phyloP scores from a whole-genome alignment of 768 basidiomycete genomes.

The Dioszegia crocea region DNA sequence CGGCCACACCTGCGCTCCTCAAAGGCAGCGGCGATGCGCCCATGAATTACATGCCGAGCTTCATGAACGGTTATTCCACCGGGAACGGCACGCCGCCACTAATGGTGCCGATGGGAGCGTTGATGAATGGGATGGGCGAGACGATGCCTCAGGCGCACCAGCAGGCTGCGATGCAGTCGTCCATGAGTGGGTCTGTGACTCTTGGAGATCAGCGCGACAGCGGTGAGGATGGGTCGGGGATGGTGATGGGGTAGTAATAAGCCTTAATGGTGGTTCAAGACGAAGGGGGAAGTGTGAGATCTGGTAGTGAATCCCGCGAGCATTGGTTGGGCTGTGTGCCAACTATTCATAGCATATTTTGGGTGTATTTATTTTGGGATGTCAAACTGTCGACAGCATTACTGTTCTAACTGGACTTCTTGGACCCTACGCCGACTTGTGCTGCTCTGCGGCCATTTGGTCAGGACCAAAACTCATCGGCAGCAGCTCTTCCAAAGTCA shows the following conservation, averaged over 20 bases:
- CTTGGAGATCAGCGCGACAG: too few relatives aligned
- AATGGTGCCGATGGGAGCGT: not conserved
- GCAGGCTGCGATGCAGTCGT: not conserved
- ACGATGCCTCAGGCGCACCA: not conserved
- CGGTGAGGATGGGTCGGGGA: not conserved
- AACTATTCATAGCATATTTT: not conserved
- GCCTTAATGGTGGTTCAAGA: too few relatives aligned
- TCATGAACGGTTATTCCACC: not conserved
- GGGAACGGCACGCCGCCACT: not conserved
- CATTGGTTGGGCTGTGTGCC: too few relatives aligned
- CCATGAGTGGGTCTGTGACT: not conserved
- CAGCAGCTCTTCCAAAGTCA: constrained; percentile 68
- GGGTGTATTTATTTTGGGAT: not conserved
- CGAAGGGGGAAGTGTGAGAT: too few relatives aligned
- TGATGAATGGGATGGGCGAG: not conserved
- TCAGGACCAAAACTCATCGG: constrained; percentile 88
- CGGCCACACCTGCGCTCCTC: constrained; percentile 9
- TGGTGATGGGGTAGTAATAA: not conserved
- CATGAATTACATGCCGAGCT: constrained; percentile 5
- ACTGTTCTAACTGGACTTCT: not conserved
- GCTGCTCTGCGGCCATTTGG: constrained; percentile 48
- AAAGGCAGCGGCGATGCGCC: constrained; percentile 4
- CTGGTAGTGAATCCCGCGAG: too few relatives aligned
- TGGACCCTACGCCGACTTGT: not conserved
- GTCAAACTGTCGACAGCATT: too few relatives aligned